A percentile compares a stretch with the other conserved stretches of the same genome.
Evolutionary conservation across 225 moss, liverwort and hornwort genomes (phyloP).

Genomic region (Anthoceros angustus): DNA sequence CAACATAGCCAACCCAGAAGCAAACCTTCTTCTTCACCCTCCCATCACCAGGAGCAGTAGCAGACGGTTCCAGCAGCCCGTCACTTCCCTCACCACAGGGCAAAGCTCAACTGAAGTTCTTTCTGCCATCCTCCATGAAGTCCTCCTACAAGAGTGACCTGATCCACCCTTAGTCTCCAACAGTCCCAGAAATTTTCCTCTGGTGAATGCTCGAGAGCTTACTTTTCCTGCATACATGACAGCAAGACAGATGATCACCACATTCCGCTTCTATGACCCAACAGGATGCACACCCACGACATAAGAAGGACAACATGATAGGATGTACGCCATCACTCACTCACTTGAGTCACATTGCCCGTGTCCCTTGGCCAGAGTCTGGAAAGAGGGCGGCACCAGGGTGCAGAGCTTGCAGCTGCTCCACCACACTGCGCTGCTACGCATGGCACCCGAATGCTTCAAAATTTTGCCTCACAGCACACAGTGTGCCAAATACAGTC

Average conservation of each 20-base stretch:
- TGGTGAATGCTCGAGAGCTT: no score
- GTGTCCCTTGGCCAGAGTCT: background rate
- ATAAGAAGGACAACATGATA: background rate
- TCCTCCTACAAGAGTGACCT: no score
- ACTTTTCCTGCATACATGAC: no score
- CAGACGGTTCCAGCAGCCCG: background rate
- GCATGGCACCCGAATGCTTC: background rate
- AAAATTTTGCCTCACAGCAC: no score
- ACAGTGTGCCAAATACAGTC: no score
- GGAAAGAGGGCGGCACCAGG: background rate
- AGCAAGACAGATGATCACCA: no score
- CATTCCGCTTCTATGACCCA: background rate
- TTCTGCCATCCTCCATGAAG: no score
- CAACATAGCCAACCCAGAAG: constrained; percentile 82
- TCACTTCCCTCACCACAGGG: background rate
- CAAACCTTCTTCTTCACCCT: constrained; percentile 74
- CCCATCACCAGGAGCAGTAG: background rate
- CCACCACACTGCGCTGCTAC: background rate
- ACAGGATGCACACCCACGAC: background rate
- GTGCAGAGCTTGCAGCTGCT: background rate
- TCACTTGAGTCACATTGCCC: background rate
- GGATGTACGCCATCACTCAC: background rate
- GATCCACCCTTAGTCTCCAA: no score
- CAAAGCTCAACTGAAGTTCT: background rate
- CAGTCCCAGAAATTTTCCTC: no score